These are phyloP conservation scores for Quaeritorhiza haematococci DNA, from an alignment of 371 early-diverging fungal genomes.

Conservation along the genomic window DNA sequence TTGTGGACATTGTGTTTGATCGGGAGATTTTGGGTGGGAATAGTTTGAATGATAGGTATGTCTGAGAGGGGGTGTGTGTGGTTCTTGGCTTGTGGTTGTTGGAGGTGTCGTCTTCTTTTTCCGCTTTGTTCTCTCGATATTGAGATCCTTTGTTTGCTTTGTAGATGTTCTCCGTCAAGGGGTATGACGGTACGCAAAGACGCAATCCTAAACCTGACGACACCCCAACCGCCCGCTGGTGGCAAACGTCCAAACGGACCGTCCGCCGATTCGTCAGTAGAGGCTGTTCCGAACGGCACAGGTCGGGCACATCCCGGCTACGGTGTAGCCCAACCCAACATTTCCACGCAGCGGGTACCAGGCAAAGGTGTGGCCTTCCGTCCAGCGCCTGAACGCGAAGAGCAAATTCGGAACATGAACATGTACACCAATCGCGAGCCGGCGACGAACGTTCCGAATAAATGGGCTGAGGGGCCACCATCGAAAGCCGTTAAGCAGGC, in stretches of 20 bases:
- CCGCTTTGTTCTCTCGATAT: neutral
- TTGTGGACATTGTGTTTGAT: conserved; percentile 85
- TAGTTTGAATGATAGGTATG: conserved; percentile 64
- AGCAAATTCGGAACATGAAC: conserved; percentile 2
- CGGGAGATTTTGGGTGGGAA: conserved; percentile 71
- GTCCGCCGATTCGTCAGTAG: neutral
- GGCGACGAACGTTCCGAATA: too few species aligned
- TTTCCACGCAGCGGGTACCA: conserved; percentile 14
- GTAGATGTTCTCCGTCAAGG: conserved; percentile 61
- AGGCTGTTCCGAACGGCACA: conserved; percentile 6
- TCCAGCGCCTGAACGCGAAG: conserved; percentile 1
- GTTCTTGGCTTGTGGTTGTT: too few species aligned
- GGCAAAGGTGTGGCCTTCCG: conserved; percentile 18
- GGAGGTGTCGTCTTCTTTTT: neutral
- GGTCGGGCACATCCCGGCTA: conserved; percentile 16
- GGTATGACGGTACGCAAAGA: conserved; percentile 60
- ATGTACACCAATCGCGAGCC: neutral
- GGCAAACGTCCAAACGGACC: conserved; percentile 9
- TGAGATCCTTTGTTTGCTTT: neutral
- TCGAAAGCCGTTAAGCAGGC: too few species aligned
- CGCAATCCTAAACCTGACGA: conserved; percentile 56
- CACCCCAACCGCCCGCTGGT: conserved; percentile 40
- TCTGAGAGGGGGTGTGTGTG: too few species aligned
- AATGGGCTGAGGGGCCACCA: too few species aligned
- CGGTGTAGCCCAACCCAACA: conserved; percentile 15